A percentile compares a stretch with the other conserved stretches of the same genome.
Evolutionary conservation across 1,284 basidiomycete genomes (phyloP).

Genomic region (Naganishia sp.): DNA sequence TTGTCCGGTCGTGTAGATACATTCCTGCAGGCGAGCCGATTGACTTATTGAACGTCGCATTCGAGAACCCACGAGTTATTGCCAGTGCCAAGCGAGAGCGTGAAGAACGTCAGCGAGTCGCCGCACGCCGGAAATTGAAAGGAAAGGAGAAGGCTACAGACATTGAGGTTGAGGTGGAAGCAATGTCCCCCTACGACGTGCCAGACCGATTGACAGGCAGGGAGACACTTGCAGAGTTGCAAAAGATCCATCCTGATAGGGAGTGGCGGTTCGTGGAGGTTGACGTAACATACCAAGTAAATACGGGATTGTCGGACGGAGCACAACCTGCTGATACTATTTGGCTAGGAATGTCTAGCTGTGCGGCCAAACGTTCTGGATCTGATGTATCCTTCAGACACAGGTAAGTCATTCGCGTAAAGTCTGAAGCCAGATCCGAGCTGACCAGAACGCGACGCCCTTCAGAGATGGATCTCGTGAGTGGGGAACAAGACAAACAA

Average conservation of each 20-base stretch:
- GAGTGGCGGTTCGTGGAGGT: constrained; percentile 91
- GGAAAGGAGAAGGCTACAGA: constrained; percentile 1
- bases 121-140: background rate
- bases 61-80: constrained; percentile 74
- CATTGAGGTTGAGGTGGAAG: constrained; percentile 24
- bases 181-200: constrained; percentile 59
- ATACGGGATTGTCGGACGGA: too few species aligned
- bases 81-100: constrained; percentile 25
- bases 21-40: constrained; percentile 75
- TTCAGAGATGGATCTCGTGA: constrained; percentile 83
- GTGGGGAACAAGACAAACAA: constrained; percentile 36
- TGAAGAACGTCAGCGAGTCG: background rate
- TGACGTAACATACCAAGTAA: constrained; percentile 75
- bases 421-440: too few species aligned
- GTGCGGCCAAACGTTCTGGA: constrained; percentile 64
- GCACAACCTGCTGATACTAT: background rate
- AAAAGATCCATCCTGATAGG: constrained; percentile 67
- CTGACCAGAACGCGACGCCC: constrained; percentile 6
- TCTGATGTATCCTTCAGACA: constrained; percentile 76
- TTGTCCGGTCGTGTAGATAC: constrained; percentile 59
- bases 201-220: constrained; percentile 85
- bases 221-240: constrained; percentile 73
- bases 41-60: constrained; percentile 92
- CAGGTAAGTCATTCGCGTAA: constrained; percentile 46
- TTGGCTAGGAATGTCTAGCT: constrained; percentile 65